Evolutionary conservation across 108 stramenopile genomes (phyloP), one percentile per base, ranked within the genome.

Genomic region (Nannochloropsis gaditana): DNA sequence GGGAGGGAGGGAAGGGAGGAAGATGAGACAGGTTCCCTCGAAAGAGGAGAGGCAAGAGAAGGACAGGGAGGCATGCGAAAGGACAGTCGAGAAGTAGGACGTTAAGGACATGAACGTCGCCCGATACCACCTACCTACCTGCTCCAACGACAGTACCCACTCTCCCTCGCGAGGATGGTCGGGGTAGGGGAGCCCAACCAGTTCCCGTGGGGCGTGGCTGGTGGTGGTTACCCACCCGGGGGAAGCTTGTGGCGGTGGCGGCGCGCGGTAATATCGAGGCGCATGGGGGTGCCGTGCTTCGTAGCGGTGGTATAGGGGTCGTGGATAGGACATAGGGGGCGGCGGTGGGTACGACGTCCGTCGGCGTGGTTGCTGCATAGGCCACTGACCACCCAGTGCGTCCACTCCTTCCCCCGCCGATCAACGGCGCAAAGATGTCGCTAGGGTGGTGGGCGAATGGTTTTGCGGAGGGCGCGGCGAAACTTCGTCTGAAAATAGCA

Each of bases 161-260:
- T 73, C 59, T 73, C 59, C 59, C 59, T 73, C 43, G 19, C 17
- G 15, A n/a, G 15, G 82, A 4, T 82, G 2, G 82, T 19, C 43
- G 4, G 82, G 82, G 4, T 19, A 2, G 5, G n/a, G 2, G 5
- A 2, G 19, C n/a, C 19, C 59, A 19, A 5, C 59, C 4, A n/a
- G 5, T 15, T 73, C 19, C 15, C n/a, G 15, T 2, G 59, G 59
- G 59, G 5, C 59, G 5, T 73, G 59, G 5, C 2, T 73, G n/a
- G 59, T n/a, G n/a, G n/a, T n/a, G 59, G 59, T 73, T 19, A n/a
- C 59, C 19, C 3, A n/a, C 19, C 2, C 19, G 59, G 4, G 59
- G 59, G n/a, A 73, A 73, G 59, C 59, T n/a, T 15, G 59, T 73
- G 59, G 59, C n/a, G 59, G 59, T 73, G 59, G 59, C n/a, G 47